Base-by-base conservation (phyloP, 495 filamentous ascomycete species). In the Letharia columbiana region DNA sequence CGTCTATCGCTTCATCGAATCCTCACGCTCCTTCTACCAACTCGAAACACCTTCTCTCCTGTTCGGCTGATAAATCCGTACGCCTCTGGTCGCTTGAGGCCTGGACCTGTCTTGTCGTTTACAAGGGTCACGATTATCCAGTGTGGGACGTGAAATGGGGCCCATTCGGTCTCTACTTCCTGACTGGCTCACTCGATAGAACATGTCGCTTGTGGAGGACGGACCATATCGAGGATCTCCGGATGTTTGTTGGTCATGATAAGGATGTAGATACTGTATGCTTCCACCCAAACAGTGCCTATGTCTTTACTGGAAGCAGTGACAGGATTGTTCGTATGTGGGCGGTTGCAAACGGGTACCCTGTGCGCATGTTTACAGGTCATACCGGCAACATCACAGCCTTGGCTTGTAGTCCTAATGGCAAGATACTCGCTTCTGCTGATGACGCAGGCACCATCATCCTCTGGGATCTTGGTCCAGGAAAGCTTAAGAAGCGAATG, bases 271-370 rank as follows among this genome's bases (percentile, higher is more conserved):
- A 94, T 68, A 84, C 83, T 50, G 79, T 98, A 31, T 83, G 86
- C 20, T 98, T 92, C 82, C 94, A 98, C 71, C 92, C 93, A 3
- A 98, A 98, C 73, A 89, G 88, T 10, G 84, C 87, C 7, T 98
- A 98, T 69, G 77, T 96, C 60, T 96, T 98, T 77, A 96, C 94
- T 3, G 91, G 88, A 1, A 91, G 89, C 60, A 87, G 82, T 57
- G 94, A 98, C 75, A 90, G 90, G 76, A 92, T 91, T 0, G 90
- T 97, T 31, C 87, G 94, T 28, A 97, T 98, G 92, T 98, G 94
- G 93, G 84, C 89, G n/a, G 80, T 96, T n/a, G 79, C 81, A 2
- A 91, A 85, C 11, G 94, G 94, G 31, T 87, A 87, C 64, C 87
- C 89, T 52, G 90, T 96, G 1, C 89, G 94, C 28, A 83, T 98